Conservation (phyloP, 78 protist species). For the Reticulomyxa filosa region DNA sequence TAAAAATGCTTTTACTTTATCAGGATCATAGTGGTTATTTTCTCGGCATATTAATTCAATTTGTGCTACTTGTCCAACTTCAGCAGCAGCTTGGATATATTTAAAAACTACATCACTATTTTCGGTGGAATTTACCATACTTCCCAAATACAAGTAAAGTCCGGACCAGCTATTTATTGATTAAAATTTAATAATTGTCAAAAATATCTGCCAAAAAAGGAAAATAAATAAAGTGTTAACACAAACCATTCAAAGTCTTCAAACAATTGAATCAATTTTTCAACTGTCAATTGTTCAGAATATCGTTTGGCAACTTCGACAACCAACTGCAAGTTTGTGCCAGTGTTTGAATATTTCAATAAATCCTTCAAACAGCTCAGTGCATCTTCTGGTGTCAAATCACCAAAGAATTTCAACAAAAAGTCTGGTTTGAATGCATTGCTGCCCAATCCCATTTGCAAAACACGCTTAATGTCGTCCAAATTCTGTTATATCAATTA, state of each 20-base stretch:
- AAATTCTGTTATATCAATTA: no score
- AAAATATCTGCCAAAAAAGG: conserved; percentile 40
- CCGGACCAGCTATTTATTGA: no score
- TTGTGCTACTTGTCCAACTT: conserved; percentile 67
- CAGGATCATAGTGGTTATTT: conserved; percentile 66
- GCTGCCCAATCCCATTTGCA: no score
- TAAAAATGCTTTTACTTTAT: conserved; percentile 67
- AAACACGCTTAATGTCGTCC: conserved; percentile 70
- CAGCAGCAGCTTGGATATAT: conserved; percentile 91
- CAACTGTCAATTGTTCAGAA: conserved; percentile 51
- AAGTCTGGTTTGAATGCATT: conserved; percentile 55
- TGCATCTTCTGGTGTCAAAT: conserved; percentile 47
- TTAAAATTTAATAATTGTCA: no score
- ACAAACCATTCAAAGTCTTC: conserved; percentile 64
- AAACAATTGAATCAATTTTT: conserved; percentile 58
- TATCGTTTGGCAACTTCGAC: conserved; percentile 77
- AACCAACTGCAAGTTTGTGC: conserved; percentile 58
- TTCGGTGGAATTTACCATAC: conserved; percentile 36
- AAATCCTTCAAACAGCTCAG: conserved; percentile 65
- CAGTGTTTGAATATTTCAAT: conserved; percentile 44
- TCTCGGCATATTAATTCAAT: conserved; percentile 90
- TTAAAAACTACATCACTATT: conserved; percentile 81
- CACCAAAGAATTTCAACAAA: conserved; percentile 66
- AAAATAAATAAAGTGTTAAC: conserved; percentile 53
- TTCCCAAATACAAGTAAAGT: conserved; percentile 37